Percentiles rank a stretch among this genome's conserved stretches.
phyloP scores from a whole-genome alignment of 2,329 filamentous ascomycete genomes.

The Colletotrichum sojae region DNA sequence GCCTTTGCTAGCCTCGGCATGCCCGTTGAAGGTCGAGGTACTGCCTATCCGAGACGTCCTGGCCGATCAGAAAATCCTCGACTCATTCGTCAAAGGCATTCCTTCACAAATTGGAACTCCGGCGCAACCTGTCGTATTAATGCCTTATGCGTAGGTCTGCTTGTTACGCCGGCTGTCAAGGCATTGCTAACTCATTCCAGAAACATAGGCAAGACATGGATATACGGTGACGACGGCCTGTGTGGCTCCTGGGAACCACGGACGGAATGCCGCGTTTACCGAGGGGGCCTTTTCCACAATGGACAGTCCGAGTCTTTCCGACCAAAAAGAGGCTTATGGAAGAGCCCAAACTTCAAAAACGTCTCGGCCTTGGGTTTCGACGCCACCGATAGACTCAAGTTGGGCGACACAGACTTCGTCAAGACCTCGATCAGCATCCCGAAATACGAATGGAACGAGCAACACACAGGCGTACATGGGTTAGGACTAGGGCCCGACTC shows the following conservation, averaged over 20 bases:
- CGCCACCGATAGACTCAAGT: too few relatives aligned
- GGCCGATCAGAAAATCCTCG: conserved; percentile 43
- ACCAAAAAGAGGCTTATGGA: too few relatives aligned
- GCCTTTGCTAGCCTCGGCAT: background rate
- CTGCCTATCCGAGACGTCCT: conserved; percentile 44
- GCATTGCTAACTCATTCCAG: conserved; percentile 37
- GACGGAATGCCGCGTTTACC: too few relatives aligned
- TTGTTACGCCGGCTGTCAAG: background rate
- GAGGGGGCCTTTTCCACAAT: too few relatives aligned
- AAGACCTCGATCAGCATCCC: conserved; percentile 45
- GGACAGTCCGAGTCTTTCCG: too few relatives aligned
- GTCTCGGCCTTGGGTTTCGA: too few relatives aligned
- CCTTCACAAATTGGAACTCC: conserved; percentile 46
- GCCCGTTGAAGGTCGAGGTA: background rate
- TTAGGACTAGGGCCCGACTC: conserved; percentile 50
- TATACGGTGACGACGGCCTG: conserved; percentile 45
- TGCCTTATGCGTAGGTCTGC: conserved; percentile 50
- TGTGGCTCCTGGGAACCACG: too few relatives aligned
- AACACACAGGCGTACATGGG: conserved; percentile 47
- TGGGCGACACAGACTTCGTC: background rate
- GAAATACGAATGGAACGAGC: conserved; percentile 45
- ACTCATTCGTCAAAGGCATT: conserved; percentile 49
- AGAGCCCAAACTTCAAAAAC: too few relatives aligned
- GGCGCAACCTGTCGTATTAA: conserved; percentile 46
- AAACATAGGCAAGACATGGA: conserved; percentile 53